Evolutionary conservation across 306 rosid species (phyloP), one percentile per base, ranked within the genome.

Genomic region (Echinosophora koreensis): DNA sequence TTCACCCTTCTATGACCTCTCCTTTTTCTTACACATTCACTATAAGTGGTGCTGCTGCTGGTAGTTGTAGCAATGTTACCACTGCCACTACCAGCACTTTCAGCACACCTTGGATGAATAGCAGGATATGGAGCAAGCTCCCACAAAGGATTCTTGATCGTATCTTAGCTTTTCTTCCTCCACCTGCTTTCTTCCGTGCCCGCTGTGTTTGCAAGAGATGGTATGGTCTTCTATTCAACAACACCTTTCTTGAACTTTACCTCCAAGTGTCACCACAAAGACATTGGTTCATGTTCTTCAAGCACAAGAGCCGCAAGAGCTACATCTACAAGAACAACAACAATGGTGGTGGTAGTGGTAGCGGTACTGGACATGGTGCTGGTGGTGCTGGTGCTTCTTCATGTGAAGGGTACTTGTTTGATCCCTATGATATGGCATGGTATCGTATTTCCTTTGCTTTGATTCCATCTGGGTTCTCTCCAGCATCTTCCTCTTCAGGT

Each of bases 131-230:
- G 99, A 87, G 94, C 28, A 89, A 88, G 60, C 93, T 96, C 52
- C 99, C 99, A 5, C 91, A 81, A 49, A 85, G 86, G 62, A 80
- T 96, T 5, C 85, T 92, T 2, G 99, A 96, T 54, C 91, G 94
- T 1, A 87, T 96, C 30, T 63, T 96, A 5, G 98, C 92, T 15
- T 87, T 88, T 13, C 97, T 92, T 27, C 96, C 99, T 4, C 91
- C 96, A 0, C 97, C 97, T 0, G 96, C 99, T 17, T 92, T 96
- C 81, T 92, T 92, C 15, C 84, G 98, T 0, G 87, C 93, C 0
- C 97, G 99, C 7, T 89, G 87, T 39, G 98, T 96, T 18, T 96
- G 97, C 74, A 96, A 92, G 82, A 92, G 97, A 73, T 96, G 93
- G 90, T 96, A 96, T 34, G 74, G 79, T 3, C 98, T 96, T 65